These are phyloP conservation scores for Bacidia rubella DNA, from an alignment of 495 filamentous ascomycete species.

Conservation along the genomic window DNA sequence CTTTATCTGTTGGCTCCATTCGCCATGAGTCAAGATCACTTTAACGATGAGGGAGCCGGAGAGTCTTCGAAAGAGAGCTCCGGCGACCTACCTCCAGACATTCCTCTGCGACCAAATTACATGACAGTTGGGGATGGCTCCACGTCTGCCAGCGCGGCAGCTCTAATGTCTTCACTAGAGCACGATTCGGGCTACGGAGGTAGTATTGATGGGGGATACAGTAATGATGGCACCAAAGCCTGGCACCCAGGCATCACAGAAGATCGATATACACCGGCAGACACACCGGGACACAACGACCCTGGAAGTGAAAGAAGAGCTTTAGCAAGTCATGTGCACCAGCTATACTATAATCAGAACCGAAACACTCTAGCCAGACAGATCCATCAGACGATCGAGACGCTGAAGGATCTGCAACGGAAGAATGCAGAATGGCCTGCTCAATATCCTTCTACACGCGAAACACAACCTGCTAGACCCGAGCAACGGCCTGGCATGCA, in stretches of 20 bases:
- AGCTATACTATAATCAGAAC: constrained; percentile 78
- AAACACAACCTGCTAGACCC: constrained; percentile 29
- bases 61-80: constrained; percentile 19
- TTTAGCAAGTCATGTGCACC: constrained; percentile 58
- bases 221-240: constrained; percentile 24
- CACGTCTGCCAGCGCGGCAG: constrained; percentile 57
- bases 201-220: constrained; percentile 42
- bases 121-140: constrained; percentile 81
- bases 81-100: constrained; percentile 19
- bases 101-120: constrained; percentile 45
- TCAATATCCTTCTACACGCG: constrained; percentile 74
- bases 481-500: constrained; percentile 34
- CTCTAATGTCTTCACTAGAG: constrained; percentile 57
- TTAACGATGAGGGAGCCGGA: constrained; percentile 31
- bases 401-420: constrained; percentile 64
- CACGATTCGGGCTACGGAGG: constrained; percentile 86
- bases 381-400: constrained; percentile 73
- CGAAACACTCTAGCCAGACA: constrained; percentile 69
- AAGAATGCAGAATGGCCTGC: constrained; percentile 89
- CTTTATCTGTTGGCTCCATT: not conserved
- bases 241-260: constrained; percentile 51
- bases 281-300: constrained; percentile 40
- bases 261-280: constrained; percentile 50
- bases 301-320: constrained; percentile 47
- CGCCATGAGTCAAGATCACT: constrained; percentile 64